Base-by-base conservation (phyloP, 1,139 yeast genomes). In the Saccharomycopsis crataegensis region DNA sequence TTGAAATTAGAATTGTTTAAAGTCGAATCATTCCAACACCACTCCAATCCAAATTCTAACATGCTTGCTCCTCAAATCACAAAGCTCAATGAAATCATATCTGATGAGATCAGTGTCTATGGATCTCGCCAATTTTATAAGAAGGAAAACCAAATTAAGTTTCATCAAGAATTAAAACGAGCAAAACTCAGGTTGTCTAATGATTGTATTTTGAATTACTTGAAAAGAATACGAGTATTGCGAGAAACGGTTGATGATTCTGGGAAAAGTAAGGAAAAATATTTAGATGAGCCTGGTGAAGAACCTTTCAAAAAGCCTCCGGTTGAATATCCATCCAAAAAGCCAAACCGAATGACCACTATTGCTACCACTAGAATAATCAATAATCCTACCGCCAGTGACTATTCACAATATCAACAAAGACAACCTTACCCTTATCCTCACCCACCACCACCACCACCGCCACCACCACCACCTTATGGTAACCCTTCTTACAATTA, bases 71-170 rank as follows among this genome's bases (percentile, higher is more conserved):
- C 55, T 2, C 12, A 28, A n/a, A 45, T 54, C 8, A 16, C 40
- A 12, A 53, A 55, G 34, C 37, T 55, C 41, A 14, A 40, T 8
- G 49, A 36, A 11, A 40, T 55, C n/a, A 28, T 12, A 6, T 50
- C 56, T 12, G 48, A 47, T 8, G 48, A 55, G n/a, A 44, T 55
- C 40, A 47, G 17, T 14, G 51, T 55, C 8, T 55, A 55, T 34
- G 58, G 56, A 6, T 50, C 56, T 12, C 45, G 58, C 22, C 54
- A 55, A 42, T 55, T 49, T 50, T 55, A 55, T 31, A 53, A 55
- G 31, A 44, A 46, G 11, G 32, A 32, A 9, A 55, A 51, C 49
- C 53, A 55, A 41, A 28, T 8, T 2, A 28, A 33, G 22, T 49
- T 52, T 28, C 22, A 33, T 37, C 17, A 48, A 31, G 41, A 38